Evolutionary conservation across 1,284 basidiomycete species (phyloP), one percentile per base, ranked within the genome.

Genomic region (Marasmius sp.): DNA sequence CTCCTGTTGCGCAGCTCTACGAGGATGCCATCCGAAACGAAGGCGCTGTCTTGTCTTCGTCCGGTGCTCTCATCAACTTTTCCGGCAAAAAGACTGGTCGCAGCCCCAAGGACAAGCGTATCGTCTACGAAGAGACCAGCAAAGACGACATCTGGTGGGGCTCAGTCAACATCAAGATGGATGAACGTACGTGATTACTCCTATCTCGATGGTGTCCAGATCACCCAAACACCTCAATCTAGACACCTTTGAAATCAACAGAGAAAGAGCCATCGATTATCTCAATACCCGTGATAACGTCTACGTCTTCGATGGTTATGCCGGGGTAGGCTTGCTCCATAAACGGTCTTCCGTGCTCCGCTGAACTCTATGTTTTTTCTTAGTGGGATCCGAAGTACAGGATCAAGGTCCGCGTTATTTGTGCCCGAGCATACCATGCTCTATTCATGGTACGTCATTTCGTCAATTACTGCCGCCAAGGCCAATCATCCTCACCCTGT

Each of bases 111-210:
- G 97, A 99, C 88, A 99, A 99, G 88, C 95, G 97, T 71, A 98
- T 99, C 71, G 97, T 99, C 74, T 98, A 86, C 76, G 97, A 99
- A 77, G 97, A 99, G 72, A 93, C 94, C 61, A 93, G 90, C 79
- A 98, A 95, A 78, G 95, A 98, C 75, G 89, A 98, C 68, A 92
- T 99, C 77, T 99, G 97, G 97, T 99, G 97, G 97, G 97, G 97
- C 51, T 93, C 94, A 59, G 96, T 99, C 71, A 99, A 99, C 84
- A 99, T 99, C 82, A 97, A 97, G 85, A 93, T 98, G 90, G 97
- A 98, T 74, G 93, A 93, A 71, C 91, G 93, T 94, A 74, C 71
- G 92, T 85, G 39, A 22, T 61, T 39, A 43, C 52, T 58, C 41
- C 53, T 60, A 61, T 16, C 54, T 56, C 16, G 33, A 18, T 57